phyloP scores from a whole-genome alignment of 805 yeast genomes.

The Hanseniaspora guilliermondii region DNA sequence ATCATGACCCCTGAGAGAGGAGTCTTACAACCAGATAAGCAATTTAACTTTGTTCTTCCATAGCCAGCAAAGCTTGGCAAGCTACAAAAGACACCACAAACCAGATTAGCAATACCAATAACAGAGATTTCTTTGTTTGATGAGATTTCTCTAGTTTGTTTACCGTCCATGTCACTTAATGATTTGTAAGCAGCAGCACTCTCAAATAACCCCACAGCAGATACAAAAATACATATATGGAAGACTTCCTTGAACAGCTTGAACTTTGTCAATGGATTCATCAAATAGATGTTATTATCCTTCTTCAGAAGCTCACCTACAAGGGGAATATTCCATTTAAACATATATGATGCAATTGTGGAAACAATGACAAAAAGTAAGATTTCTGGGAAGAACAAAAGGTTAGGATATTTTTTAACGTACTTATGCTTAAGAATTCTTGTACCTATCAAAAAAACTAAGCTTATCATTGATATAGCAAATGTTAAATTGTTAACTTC shows the following conservation, averaged over 20 bases:
- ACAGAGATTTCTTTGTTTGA: conserved; percentile 13
- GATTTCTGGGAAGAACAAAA: conserved; percentile 13
- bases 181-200: conserved; percentile 14
- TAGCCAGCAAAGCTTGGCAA: conserved; percentile 15
- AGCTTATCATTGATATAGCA: not conserved
- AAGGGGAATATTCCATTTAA: conserved; percentile 7
- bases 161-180: conserved; percentile 12
- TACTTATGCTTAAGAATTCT: conserved; percentile 7
- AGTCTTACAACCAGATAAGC: conserved; percentile 13
- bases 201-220: conserved; percentile 13
- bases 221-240: conserved; percentile 7
- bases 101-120: conserved; percentile 10
- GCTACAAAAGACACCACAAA: conserved; percentile 10
- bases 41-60: conserved; percentile 14
- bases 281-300: conserved; percentile 1
- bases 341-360: not conserved
- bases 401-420: not conserved
- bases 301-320: conserved; percentile 12
- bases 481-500: conserved; percentile 4
- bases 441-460: conserved; percentile 7
- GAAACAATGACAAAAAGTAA: conserved; percentile 9
- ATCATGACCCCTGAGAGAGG: conserved; percentile 17
- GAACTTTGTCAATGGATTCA: conserved; percentile 10
- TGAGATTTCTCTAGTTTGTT: conserved; percentile 10
- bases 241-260: conserved; percentile 12